Conservation (phyloP, 2,329 filamentous ascomycete species). For the Pestalotiopsis sp. region DNA sequence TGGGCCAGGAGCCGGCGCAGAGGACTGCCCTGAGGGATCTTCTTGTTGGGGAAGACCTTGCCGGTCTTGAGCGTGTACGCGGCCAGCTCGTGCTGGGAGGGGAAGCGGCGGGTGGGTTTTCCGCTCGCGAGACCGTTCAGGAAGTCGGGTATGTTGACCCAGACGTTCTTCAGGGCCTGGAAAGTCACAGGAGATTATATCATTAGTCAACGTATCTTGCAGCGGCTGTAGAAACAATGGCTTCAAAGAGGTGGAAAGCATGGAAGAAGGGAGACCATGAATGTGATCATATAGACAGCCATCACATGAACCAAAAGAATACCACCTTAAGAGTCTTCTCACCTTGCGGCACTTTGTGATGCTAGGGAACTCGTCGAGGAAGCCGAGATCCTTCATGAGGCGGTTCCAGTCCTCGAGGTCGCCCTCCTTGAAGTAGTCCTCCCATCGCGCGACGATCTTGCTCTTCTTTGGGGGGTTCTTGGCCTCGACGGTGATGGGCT, state of each 20-base stretch:
- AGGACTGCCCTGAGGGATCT: conserved; percentile 42
- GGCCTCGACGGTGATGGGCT: neutral
- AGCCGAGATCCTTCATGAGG: conserved; percentile 46
- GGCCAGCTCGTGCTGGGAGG: conserved; percentile 32
- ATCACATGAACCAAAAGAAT: neutral
- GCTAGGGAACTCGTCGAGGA: conserved; percentile 38
- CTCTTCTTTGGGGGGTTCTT: neutral
- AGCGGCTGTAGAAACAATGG: neutral
- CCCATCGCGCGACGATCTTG: conserved; percentile 16
- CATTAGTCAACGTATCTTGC: neutral
- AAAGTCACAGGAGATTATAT: neutral
- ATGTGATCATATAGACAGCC: neutral
- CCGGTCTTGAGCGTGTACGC: conserved; percentile 36
- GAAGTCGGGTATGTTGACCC: conserved; percentile 55
- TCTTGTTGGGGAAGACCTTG: conserved; percentile 48
- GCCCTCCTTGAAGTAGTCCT: conserved; percentile 26
- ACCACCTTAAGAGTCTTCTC: neutral
- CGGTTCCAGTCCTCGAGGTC: conserved; percentile 46
- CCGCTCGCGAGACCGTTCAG: conserved; percentile 35
- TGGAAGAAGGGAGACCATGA: neutral
- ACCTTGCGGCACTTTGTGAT: conserved; percentile 50
- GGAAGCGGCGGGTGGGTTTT: conserved; percentile 33
- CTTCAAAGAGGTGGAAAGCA: neutral
- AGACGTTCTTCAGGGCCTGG: conserved; percentile 43
- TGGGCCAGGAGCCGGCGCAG: conserved; percentile 38